A percentile compares a stretch with the other conserved stretches of the same genome.
These are phyloP conservation scores for Ganoderma lucidum DNA, from an alignment of 1,284 basidiomycete species.

Conservation along the genomic window DNA sequence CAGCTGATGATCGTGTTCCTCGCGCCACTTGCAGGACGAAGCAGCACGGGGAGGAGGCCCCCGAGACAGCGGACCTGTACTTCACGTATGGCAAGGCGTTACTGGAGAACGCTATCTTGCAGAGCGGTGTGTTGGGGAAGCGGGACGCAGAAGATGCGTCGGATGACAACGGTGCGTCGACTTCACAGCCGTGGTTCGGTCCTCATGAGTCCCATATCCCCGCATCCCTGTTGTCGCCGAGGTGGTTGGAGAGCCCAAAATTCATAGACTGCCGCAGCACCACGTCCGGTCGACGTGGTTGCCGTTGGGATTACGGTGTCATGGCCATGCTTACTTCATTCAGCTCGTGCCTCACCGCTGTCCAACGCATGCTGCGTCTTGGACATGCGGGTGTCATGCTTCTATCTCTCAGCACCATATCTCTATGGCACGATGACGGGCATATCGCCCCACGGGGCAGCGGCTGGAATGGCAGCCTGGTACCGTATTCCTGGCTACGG, in stretches of 20 bases:
- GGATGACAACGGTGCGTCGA: constrained; percentile 43
- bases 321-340: neutral
- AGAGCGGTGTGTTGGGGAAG: constrained; percentile 86
- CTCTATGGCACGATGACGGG: neutral
- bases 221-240: neutral
- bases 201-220: neutral
- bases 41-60: constrained; percentile 76
- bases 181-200: neutral
- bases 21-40: constrained; percentile 59
- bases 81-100: constrained; percentile 88
- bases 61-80: constrained; percentile 84
- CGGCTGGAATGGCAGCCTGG: neutral
- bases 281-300: neutral
- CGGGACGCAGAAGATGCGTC: constrained; percentile 68
- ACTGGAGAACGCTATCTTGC: constrained; percentile 86
- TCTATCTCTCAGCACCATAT: neutral
- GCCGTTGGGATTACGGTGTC: neutral
- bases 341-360: neutral
- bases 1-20: constrained; percentile 10
- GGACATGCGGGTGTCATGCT: neutral
- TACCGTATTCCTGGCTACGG: neutral
- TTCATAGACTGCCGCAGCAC: neutral
- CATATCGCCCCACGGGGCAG: neutral
- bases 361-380: neutral
- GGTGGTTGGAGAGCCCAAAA: neutral